These are phyloP conservation scores for Castanopsis chinensis DNA, from an alignment of 306 rosid species.

Conservation along the genomic window DNA sequence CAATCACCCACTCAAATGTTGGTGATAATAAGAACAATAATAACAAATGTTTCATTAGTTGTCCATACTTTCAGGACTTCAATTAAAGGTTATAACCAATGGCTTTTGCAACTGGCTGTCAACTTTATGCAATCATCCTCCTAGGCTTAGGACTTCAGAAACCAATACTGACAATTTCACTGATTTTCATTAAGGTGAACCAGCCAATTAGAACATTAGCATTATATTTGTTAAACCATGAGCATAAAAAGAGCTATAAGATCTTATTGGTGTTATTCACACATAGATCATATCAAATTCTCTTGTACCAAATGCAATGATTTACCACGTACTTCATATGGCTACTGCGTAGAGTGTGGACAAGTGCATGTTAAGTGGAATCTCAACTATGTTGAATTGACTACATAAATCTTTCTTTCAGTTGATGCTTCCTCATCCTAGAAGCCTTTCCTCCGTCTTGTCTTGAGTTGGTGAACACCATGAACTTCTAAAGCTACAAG, in stretches of 20 bases:
- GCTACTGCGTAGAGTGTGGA: too few relatives aligned
- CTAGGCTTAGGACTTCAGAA: background rate
- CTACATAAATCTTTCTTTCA: background rate
- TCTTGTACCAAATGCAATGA: background rate
- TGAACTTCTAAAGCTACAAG: too few relatives aligned
- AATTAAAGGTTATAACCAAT: too few relatives aligned
- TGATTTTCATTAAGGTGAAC: background rate
- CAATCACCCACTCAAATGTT: background rate
- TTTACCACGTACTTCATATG: background rate
- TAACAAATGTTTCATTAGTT: background rate
- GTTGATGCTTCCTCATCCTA: too few relatives aligned
- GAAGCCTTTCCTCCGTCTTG: too few relatives aligned
- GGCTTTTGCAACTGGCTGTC: background rate
- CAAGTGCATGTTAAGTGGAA: too few relatives aligned
- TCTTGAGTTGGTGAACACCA: too few relatives aligned
- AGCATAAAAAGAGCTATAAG: too few relatives aligned
- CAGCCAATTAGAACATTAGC: background rate
- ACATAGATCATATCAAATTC: too few relatives aligned
- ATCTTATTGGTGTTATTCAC: too few relatives aligned
- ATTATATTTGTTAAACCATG: background rate
- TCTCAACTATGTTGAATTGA: background rate
- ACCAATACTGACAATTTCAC: background rate
- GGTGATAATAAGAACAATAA: background rate
- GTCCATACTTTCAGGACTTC: background rate
- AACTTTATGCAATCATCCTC: background rate